Conservation (phyloP, 2,329 filamentous ascomycete species). For the Metarhizium rileyi region DNA sequence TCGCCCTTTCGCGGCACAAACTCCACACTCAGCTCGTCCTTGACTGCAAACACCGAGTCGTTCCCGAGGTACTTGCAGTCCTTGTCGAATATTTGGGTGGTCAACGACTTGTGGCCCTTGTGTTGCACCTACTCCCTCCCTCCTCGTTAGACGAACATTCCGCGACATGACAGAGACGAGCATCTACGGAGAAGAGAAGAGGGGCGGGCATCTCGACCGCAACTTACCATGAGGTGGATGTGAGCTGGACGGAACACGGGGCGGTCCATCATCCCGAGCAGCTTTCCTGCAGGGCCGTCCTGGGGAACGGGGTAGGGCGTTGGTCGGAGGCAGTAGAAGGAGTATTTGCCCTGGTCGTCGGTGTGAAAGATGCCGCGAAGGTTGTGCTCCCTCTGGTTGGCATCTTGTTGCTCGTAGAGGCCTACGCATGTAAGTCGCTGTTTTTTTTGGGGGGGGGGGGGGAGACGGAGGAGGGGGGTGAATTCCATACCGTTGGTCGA, state of each 20-base stretch:
- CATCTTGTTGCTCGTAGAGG: conserved; percentile 64
- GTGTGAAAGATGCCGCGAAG: conserved; percentile 64
- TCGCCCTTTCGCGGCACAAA: conserved; percentile 29
- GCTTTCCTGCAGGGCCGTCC: conserved; percentile 42
- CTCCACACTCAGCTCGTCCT: conserved; percentile 36
- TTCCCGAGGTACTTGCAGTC: conserved; percentile 49
- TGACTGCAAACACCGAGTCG: conserved; percentile 46
- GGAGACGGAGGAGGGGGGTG: background rate
- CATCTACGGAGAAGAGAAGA: background rate
- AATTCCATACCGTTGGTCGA: conserved; percentile 52
- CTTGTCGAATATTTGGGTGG: conserved; percentile 64
- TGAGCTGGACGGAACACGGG: conserved; percentile 49
- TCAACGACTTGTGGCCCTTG: conserved; percentile 56
- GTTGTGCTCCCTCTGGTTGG: conserved; percentile 61
- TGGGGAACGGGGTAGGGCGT: conserved; percentile 43
- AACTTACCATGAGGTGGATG: conserved; percentile 45
- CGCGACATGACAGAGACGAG: too few species aligned
- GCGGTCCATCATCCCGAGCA: conserved; percentile 44
- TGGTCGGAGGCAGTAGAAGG: conserved; percentile 50
- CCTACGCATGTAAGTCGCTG: conserved; percentile 16
- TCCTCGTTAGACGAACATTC: background rate
- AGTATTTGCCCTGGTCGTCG: conserved; percentile 53
- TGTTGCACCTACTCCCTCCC: conserved; percentile 27
- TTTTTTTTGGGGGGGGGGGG: background rate
- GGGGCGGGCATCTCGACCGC: background rate